phyloP scores from a whole-genome alignment of 345 rosid species.

The Gossypium stocksii region DNA sequence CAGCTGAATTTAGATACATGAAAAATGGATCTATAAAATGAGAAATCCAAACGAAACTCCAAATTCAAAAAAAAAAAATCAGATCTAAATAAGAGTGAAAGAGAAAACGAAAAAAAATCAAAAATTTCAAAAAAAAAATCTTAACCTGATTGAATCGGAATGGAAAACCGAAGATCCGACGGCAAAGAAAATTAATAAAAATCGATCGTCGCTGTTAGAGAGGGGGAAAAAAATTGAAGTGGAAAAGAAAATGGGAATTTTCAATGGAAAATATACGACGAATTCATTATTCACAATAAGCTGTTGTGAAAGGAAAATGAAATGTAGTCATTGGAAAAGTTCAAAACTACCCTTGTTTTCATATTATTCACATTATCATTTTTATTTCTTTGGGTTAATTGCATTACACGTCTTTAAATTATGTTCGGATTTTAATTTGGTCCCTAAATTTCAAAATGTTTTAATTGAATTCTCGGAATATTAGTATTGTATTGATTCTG shows the following conservation, averaged over 20 bases:
- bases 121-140: not conserved
- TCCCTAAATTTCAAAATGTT: too few species aligned
- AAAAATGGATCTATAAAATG: conserved; percentile 19
- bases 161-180: conserved; percentile 30
- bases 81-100: conserved; percentile 17
- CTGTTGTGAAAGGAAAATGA: not conserved
- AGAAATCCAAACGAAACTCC: conserved; percentile 9
- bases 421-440: too few species aligned
- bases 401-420: too few species aligned
- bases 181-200: not conserved
- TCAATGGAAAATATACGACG: not conserved
- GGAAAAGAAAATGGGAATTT: conserved; percentile 12
- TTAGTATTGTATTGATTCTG: too few species aligned
- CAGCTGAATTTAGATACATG: conserved; percentile 11
- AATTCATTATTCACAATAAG: not conserved
- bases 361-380: too few species aligned
- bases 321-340: not conserved
- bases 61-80: not conserved
- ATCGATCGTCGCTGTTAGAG: not conserved
- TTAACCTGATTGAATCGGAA: conserved; percentile 28
- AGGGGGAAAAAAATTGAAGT: conserved; percentile 9
- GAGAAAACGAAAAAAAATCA: conserved; percentile 11
- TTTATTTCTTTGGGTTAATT: too few species aligned
- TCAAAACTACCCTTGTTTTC: conserved; percentile 1
- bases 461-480: too few species aligned